Base-by-base conservation (phyloP, 2,329 filamentous ascomycete species). In the Aureobasidium pullulans region DNA sequence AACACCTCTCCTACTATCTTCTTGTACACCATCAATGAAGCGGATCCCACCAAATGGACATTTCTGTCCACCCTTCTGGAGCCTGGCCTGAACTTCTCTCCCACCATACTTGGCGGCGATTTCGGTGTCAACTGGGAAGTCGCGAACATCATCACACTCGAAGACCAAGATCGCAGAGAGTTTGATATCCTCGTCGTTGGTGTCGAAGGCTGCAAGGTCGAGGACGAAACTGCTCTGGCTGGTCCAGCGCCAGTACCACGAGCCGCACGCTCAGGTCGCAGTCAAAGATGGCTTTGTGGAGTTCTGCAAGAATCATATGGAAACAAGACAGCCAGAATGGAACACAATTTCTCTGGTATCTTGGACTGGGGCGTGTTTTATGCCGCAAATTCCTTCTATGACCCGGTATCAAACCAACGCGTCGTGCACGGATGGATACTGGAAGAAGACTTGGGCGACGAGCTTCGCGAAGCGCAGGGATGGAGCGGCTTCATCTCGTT, bases 51-150 rank as follows among this genome's bases (percentile, higher is more conserved):
- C 1, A 67, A 72, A 10, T 81, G 79, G 79, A 62, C 68, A 16
- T 81, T 77, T 42, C 47, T 78, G 6, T 77, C 77, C 1, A 71
- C 72, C 3, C 65, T 81, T 28, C 63, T 75, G 4, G 68, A 78
- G 50, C 62, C 78, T 5, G 72, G 72, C 0, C 63, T 73, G 8
- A 75, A 75, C 28, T 70, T 72, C 31, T 67, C 67, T 6, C 66
- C 73, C 0, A 76, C 76, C 0, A 67, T 70, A 48, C 81, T 79
- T 78, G 75, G 73, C 0, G 77, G 79, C 2, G 77, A 81, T 46
- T 70, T 79, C 10, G 79, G 79, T 0, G 69, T 75, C 9, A 82
- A 82, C 54, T 81, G 78, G 77, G 79, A 81, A 62, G 76, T 77
- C 9, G 74, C 72, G 23, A 80, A 78, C 62, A 73, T 80, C 47